Percentiles rank a stretch among this genome's conserved stretches.
phyloP scores from a whole-genome alignment of 2,329 filamentous ascomycete genomes.

The Helminthosporium solani region DNA sequence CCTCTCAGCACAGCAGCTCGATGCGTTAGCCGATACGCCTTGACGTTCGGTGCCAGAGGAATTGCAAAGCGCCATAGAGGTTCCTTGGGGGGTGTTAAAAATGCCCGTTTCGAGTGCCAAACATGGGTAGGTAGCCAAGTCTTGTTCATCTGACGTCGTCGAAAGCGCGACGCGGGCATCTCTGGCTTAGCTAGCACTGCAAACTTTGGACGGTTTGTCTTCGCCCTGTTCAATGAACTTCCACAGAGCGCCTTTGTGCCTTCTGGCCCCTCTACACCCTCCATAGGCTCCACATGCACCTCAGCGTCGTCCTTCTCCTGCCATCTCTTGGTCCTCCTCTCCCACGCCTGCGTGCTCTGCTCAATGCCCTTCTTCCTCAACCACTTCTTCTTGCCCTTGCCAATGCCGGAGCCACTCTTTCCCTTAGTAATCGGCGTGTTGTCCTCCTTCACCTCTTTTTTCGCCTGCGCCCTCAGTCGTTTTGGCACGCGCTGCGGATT shows the following conservation, averaged over 20 bases:
- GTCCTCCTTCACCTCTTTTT: constrained; percentile 76
- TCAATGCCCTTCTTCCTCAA: constrained; percentile 76
- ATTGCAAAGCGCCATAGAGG: constrained; percentile 90
- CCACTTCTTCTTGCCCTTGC: constrained; percentile 46
- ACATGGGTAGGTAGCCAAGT: constrained; percentile 94
- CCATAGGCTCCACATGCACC: constrained; percentile 30
- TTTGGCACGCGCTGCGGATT: constrained; percentile 89
- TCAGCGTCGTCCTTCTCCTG: constrained; percentile 29
- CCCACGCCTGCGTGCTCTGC: constrained; percentile 62
- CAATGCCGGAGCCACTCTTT: constrained; percentile 59
- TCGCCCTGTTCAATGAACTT: constrained; percentile 29
- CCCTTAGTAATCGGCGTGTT: constrained; percentile 81
- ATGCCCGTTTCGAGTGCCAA: constrained; percentile 89
- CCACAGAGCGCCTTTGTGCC: constrained; percentile 9
- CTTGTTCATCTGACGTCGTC: constrained; percentile 83
- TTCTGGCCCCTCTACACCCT: constrained; percentile 27
- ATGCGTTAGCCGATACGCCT: constrained; percentile 86
- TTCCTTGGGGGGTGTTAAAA: constrained; percentile 76
- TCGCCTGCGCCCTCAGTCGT: constrained; percentile 68
- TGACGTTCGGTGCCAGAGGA: constrained; percentile 81
- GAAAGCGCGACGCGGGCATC: constrained; percentile 68
- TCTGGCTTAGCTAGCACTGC: constrained; percentile 68
- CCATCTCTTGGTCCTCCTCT: constrained; percentile 56
- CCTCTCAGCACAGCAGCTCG: constrained; percentile 74
- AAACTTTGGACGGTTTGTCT: constrained; percentile 68